phyloP scores from a whole-genome alignment of 2,329 filamentous ascomycete genomes.

The Capronia americana region DNA sequence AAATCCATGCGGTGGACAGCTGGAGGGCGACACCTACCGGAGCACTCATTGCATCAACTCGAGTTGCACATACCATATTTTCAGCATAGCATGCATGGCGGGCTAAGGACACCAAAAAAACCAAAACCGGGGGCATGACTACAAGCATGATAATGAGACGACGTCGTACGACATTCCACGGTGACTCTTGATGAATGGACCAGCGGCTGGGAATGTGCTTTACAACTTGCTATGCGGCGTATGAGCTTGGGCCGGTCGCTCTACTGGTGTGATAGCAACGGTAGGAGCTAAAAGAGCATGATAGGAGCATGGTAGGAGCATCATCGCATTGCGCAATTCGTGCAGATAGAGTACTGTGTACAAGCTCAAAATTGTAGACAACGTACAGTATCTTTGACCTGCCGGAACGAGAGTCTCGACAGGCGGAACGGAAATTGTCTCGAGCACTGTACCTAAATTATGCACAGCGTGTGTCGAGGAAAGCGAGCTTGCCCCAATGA shows the following conservation, averaged over 20 bases:
- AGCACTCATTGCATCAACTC: conserved; percentile 1
- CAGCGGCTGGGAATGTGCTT: neutral
- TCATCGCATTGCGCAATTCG: neutral
- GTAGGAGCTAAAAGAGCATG: neutral
- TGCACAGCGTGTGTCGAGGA: too few relatives aligned
- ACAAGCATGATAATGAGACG: neutral
- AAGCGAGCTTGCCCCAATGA: too few relatives aligned
- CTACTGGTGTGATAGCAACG: neutral
- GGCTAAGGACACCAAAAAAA: conserved; percentile 8
- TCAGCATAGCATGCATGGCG: conserved; percentile 15
- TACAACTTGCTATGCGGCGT: neutral
- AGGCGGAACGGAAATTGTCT: neutral
- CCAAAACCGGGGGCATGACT: conserved; percentile 2
- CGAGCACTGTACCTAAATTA: too few relatives aligned
- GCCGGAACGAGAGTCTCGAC: neutral
- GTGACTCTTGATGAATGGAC: neutral
- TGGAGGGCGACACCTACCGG: neutral
- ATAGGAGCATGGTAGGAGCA: neutral
- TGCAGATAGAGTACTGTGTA: neutral
- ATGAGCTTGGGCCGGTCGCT: neutral
- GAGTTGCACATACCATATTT: conserved; percentile 11
- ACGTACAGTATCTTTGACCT: neutral
- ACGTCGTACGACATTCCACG: neutral
- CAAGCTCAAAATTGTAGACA: neutral
- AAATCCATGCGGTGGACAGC: neutral